Conservation (phyloP, 176 grass and related monocot genomes). For the Dactylis glomerata region DNA sequence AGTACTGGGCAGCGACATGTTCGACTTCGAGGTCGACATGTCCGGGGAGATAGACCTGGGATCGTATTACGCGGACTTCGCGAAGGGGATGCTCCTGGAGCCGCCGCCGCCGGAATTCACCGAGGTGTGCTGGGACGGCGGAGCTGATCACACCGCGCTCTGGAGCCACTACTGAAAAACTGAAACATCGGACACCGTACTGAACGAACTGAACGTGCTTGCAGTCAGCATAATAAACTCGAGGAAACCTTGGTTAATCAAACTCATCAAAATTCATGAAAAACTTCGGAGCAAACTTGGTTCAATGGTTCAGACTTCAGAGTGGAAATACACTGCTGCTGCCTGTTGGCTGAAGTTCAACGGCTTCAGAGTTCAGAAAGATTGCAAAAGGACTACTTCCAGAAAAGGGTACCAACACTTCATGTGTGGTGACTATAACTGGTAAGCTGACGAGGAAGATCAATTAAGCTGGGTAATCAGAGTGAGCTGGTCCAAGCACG, state of each 20-base stretch:
- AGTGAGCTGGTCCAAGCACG: not conserved
- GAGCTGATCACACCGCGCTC: not conserved
- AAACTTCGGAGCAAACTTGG: not conserved
- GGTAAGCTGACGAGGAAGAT: not conserved
- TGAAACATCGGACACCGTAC: not conserved
- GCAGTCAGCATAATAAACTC: not conserved
- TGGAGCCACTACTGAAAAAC: not conserved
- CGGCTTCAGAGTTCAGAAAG: not conserved
- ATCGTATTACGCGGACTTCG: conserved; percentile 40
- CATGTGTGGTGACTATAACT: not conserved
- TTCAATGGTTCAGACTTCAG: too few species aligned
- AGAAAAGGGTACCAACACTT: not conserved
- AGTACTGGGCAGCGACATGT: not conserved
- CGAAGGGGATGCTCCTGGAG: conserved; percentile 51
- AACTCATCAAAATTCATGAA: not conserved
- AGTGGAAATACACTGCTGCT: not conserved
- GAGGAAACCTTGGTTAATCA: not conserved
- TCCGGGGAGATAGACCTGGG: conserved; percentile 19
- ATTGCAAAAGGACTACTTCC: not conserved
- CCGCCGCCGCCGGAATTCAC: conserved; percentile 7
- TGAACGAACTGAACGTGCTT: not conserved
- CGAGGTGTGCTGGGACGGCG: not conserved
- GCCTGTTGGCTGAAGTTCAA: not conserved
- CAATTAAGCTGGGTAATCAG: not conserved
- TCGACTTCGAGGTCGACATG: conserved; percentile 5